Base-by-base conservation (phyloP, 164 flowering plant genomes). In the Macadamia integrifolia region DNA sequence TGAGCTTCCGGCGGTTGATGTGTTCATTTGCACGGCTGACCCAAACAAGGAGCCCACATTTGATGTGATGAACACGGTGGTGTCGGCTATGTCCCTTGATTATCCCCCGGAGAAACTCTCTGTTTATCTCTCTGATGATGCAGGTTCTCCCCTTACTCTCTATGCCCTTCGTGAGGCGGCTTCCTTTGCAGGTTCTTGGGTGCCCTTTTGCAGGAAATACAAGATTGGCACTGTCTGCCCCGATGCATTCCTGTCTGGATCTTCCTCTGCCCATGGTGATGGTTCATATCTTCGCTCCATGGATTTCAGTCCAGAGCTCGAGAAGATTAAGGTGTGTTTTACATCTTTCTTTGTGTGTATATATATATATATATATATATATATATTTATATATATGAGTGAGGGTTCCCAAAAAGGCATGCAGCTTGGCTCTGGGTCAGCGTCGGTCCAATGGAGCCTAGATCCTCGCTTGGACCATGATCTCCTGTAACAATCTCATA, bases 61-160 rank as follows among this genome's bases (percentile, higher is more conserved):
- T 0, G 69, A 60, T 1, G 79, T 76, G 28, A 73, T 76, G 66
- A 72, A 72, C 69, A 68, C 79, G 2, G 79, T 69, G 8, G 35
- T 76, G 1, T 76, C 79, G 12, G 73, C 72, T 15, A 61, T 76
- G 70, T 69, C 73, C 5, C 32, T 69, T 23, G 76, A 76, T 31
- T 76, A 76, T 46, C 73, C 79, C 1, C 60, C 76, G 7, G 76
- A 72, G 31, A 76, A 76, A 67, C 56, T 72, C 13, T 50, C 67
- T 9, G 73, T 76, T 12, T 76, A 72, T 62, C 62, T 76, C 28
- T 76, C 79, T 15, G 79, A 76, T 62, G 79, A 76, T 61, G 79
- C 69, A 0, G 79, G 75, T 5, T 65, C 73, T 7, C 32, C 57
- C 44, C 32, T 76, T 31, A 76, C 79, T 1, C 28, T 59, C 40